These are phyloP conservation scores for Hymenoscyphus infarciens DNA, from an alignment of 2,329 filamentous ascomycete species.

Conservation along the genomic window DNA sequence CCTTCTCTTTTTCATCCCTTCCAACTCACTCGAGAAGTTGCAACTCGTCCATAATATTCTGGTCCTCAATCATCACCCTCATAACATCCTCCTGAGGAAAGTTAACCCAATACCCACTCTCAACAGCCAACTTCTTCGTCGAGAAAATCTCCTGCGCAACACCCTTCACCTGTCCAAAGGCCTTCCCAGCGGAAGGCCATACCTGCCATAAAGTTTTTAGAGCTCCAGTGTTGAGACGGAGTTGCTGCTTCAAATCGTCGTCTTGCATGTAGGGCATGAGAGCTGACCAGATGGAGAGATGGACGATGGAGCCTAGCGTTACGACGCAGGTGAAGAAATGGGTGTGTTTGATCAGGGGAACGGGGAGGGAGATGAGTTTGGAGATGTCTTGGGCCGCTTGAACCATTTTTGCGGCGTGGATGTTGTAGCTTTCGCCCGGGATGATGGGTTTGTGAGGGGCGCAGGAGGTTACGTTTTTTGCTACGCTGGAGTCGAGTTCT, in stretches of 20 bases:
- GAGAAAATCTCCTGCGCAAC: slow-evolving; percentile 68
- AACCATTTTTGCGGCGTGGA: slow-evolving; percentile 75
- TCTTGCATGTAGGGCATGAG: slow-evolving; percentile 57
- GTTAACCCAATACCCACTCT: slow-evolving; percentile 30
- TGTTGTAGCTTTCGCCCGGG: slow-evolving; percentile 36
- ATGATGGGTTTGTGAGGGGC: slow-evolving; percentile 55
- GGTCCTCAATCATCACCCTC: slow-evolving; percentile 33
- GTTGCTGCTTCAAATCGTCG: slow-evolving; percentile 66
- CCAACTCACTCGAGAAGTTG: slow-evolving; percentile 21
- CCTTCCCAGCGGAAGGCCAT: slow-evolving; percentile 48
- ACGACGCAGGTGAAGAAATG: slow-evolving; percentile 80
- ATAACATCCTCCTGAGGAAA: slow-evolving; percentile 33
- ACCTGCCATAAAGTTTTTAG: slow-evolving; percentile 22
- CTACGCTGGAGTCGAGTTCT: slow-evolving; percentile 52
- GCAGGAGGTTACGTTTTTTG: slow-evolving; percentile 42
- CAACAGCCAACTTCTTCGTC: slow-evolving; percentile 31
- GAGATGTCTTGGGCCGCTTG: slow-evolving; percentile 74
- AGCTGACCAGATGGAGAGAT: slow-evolving; percentile 73
- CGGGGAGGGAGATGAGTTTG: slow-evolving; percentile 67
- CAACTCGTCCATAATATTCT: slow-evolving; percentile 33
- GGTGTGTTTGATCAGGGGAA: slow-evolving; percentile 67
- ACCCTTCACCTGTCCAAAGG: slow-evolving; percentile 67
- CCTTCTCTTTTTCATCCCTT: not conserved
- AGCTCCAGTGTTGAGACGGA: slow-evolving; percentile 62
- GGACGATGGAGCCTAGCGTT: slow-evolving; percentile 73